A percentile compares a stretch with the other conserved stretches of the same genome.
These are phyloP conservation scores for Camellia lanceoleosa DNA, from an alignment of 148 eudicot genomes.

Conservation along the genomic window DNA sequence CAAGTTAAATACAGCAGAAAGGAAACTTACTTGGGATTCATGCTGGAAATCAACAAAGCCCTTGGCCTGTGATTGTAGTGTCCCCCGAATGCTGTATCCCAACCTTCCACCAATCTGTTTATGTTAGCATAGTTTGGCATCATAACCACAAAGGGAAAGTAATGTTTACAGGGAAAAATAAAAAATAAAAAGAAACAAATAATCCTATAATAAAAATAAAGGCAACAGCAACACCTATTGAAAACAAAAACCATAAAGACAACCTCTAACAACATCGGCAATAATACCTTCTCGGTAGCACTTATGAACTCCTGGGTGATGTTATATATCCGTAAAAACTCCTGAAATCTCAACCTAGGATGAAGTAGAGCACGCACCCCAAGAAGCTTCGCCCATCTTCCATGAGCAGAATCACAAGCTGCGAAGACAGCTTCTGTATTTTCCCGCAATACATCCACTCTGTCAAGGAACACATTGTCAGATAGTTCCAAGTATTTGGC, in stretches of 20 bases:
- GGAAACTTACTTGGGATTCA: conserved; percentile 75
- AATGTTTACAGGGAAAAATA: not conserved
- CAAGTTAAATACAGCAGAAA: conserved; percentile 5
- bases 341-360: conserved; percentile 79
- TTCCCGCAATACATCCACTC: conserved; percentile 97
- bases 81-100: conserved; percentile 96
- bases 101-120: conserved; percentile 99
- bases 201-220: not conserved
- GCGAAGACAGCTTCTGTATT: conserved; percentile 98
- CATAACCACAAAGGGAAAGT: conserved; percentile 24
- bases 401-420: conserved; percentile 97
- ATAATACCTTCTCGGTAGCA: conserved; percentile 81
- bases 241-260: not conserved
- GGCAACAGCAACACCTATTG: not conserved
- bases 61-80: conserved; percentile 92
- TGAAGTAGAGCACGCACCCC: conserved; percentile 98
- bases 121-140: conserved; percentile 31
- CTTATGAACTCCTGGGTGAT: conserved; percentile 85
- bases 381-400: conserved; percentile 98
- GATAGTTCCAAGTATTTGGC: not conserved
- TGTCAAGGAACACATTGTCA: conserved; percentile 32
- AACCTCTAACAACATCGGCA: not conserved
- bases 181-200: not conserved
- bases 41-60: conserved; percentile 95
- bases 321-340: conserved; percentile 71